Conservation (phyloP, 306 rosid genomes). For the Glycine latifolia region DNA sequence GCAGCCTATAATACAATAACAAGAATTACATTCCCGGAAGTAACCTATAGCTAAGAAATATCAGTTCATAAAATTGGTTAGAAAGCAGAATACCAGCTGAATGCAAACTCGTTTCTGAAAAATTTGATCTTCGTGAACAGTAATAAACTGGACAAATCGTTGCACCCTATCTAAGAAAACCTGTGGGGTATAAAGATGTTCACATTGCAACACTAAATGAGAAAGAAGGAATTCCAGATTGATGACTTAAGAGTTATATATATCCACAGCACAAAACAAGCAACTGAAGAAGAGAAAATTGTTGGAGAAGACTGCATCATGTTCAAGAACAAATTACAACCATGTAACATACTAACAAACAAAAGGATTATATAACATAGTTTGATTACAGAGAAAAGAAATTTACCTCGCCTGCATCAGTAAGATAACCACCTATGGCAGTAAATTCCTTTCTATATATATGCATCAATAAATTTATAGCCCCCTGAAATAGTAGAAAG, state of each 20-base stretch:
- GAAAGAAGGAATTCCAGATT: conserved; percentile 12
- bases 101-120: conserved; percentile 79
- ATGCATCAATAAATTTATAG: conserved; percentile 82
- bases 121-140: conserved; percentile 72
- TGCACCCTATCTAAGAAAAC: conserved; percentile 77
- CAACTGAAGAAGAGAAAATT: not conserved
- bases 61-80: not conserved
- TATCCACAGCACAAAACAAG: conserved; percentile 38
- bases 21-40: conserved; percentile 17
- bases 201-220: not conserved
- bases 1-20: conserved; percentile 54
- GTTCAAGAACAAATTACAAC: not conserved
- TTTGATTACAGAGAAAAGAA: conserved; percentile 18
- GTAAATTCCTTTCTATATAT: conserved; percentile 72
- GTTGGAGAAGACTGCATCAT: not conserved
- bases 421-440: conserved; percentile 87
- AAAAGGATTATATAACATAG: not conserved
- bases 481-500: conserved; percentile 67
- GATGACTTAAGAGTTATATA: conserved; percentile 26
- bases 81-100: conserved; percentile 65
- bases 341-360: not conserved
- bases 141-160: conserved; percentile 68
- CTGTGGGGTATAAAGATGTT: conserved; percentile 49
- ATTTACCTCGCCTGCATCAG: conserved; percentile 82
- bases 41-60: conserved; percentile 22